Percentiles rank a stretch among this genome's conserved stretches.
These are phyloP conservation scores for Ramularia collo-cygni DNA, from an alignment of 2,329 filamentous ascomycete species.

Conservation along the genomic window DNA sequence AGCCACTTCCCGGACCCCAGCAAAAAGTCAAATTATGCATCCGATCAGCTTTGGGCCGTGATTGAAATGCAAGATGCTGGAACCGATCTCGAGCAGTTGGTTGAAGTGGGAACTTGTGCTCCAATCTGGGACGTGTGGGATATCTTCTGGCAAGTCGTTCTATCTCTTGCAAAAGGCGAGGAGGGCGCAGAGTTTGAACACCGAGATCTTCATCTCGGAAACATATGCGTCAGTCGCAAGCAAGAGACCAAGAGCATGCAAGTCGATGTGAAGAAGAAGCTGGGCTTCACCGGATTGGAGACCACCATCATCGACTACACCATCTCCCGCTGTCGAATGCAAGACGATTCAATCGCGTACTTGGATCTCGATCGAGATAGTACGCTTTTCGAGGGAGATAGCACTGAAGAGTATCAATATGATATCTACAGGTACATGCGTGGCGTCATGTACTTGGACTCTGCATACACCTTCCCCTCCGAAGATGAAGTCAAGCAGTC, in stretches of 20 bases:
- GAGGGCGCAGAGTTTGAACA: conserved; percentile 57
- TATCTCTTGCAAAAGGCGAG: conserved; percentile 56
- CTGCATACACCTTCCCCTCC: conserved; percentile 34
- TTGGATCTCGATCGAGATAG: conserved; percentile 40
- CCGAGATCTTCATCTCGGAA: conserved; percentile 60
- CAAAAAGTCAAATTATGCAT: conserved; percentile 46
- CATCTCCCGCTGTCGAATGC: conserved; percentile 53
- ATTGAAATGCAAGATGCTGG: conserved; percentile 62
- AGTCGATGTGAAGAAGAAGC: conserved; percentile 30
- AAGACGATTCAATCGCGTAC: conserved; percentile 33
- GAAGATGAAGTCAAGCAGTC: conserved; percentile 11
- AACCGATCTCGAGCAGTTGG: conserved; percentile 44
- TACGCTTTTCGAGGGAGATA: conserved; percentile 42
- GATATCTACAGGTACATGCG: conserved; percentile 51
- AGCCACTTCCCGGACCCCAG: conserved; percentile 52
- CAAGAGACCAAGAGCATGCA: neutral
- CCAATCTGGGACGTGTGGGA: conserved; percentile 49
- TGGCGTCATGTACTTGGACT: conserved; percentile 31
- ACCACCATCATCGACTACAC: conserved; percentile 64
- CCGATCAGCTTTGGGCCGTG: conserved; percentile 55
- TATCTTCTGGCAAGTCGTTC: conserved; percentile 60
- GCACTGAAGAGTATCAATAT: conserved; percentile 47
- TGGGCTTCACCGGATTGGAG: conserved; percentile 50
- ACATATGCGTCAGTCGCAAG: conserved; percentile 48
- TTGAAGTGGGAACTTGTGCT: conserved; percentile 30